Percentiles rank a stretch among this genome's conserved stretches.
Conservation (phyloP, 305 asterid species). For the Andrographis paniculata region DNA sequence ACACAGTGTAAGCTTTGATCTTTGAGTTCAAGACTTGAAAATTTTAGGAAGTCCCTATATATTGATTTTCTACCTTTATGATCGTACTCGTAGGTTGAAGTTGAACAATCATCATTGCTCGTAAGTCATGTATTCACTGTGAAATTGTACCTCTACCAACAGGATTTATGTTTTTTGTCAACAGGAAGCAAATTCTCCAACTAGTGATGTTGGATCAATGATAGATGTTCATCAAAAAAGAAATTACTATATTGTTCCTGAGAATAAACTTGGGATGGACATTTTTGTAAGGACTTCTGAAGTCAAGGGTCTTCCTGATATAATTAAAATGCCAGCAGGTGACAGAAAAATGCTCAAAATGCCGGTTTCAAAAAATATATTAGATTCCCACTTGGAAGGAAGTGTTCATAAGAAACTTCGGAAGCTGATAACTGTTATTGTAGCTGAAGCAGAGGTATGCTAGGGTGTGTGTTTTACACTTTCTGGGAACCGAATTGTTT, state of each 20-base stretch:
- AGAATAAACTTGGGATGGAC: slow-evolving; percentile 86
- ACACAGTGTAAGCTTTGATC: slow-evolving; percentile 31
- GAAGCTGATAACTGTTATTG: slow-evolving; percentile 57
- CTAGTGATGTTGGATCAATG: slow-evolving; percentile 43
- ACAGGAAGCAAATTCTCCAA: slow-evolving; percentile 52
- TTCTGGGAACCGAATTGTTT: too few relatives aligned
- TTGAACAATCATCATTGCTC: too few relatives aligned
- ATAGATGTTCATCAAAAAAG: slow-evolving; percentile 66
- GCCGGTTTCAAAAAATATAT: slow-evolving; percentile 74
- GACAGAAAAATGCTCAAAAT: slow-evolving; percentile 60
- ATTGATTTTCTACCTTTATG: neutral
- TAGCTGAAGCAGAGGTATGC: slow-evolving; percentile 97
- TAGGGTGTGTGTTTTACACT: too few relatives aligned
- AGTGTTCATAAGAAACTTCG: slow-evolving; percentile 39
- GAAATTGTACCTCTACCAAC: slow-evolving; percentile 9
- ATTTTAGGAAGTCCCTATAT: slow-evolving; percentile 5
- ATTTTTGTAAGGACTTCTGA: slow-evolving; percentile 65
- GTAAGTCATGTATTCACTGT: too few relatives aligned
- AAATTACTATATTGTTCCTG: slow-evolving; percentile 66
- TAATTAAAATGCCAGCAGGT: slow-evolving; percentile 85
- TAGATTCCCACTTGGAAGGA: slow-evolving; percentile 83
- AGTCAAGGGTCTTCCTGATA: slow-evolving; percentile 36
- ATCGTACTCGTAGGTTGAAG: neutral
- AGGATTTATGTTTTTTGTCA: slow-evolving; percentile 11
- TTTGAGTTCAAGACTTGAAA: slow-evolving; percentile 7